Conservation (phyloP, 345 rosid genomes). For the Gossypium arboreum region DNA sequence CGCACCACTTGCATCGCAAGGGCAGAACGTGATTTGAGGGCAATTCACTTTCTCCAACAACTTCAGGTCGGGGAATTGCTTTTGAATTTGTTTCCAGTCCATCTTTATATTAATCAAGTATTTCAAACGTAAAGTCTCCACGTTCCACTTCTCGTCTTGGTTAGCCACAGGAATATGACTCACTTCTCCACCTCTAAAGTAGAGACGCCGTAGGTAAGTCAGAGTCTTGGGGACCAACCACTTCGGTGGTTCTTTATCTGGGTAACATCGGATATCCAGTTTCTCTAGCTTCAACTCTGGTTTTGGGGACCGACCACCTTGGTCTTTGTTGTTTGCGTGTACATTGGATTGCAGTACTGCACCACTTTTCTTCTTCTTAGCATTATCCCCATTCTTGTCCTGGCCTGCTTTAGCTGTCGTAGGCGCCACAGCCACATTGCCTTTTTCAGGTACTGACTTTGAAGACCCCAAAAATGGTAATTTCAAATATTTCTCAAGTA, state of each 20-base stretch:
- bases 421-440: too few species aligned
- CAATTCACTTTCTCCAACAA: conserved; percentile 38
- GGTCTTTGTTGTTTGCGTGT: neutral
- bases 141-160: neutral
- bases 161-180: neutral
- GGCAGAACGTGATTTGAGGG: conserved; percentile 35
- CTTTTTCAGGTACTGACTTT: too few species aligned
- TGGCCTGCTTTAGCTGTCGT: neutral
- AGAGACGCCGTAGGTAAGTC: conserved; percentile 17
- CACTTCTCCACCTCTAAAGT: conserved; percentile 37
- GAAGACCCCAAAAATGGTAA: too few species aligned
- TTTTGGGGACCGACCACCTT: too few species aligned
- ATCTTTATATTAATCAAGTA: conserved; percentile 33
- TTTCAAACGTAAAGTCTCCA: conserved; percentile 37
- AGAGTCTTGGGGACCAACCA: conserved; percentile 26
- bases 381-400: neutral
- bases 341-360: neutral
- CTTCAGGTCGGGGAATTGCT: conserved; percentile 23
- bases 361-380: neutral
- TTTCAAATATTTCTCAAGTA: neutral
- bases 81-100: conserved; percentile 29
- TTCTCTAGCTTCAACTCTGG: too few species aligned
- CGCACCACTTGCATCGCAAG: conserved; percentile 34
- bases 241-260: neutral
- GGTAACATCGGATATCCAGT: conserved; percentile 41